Evolutionary conservation across 1,284 basidiomycete genomes (phyloP).

Genomic region (Tilletiaria anomala): DNA sequence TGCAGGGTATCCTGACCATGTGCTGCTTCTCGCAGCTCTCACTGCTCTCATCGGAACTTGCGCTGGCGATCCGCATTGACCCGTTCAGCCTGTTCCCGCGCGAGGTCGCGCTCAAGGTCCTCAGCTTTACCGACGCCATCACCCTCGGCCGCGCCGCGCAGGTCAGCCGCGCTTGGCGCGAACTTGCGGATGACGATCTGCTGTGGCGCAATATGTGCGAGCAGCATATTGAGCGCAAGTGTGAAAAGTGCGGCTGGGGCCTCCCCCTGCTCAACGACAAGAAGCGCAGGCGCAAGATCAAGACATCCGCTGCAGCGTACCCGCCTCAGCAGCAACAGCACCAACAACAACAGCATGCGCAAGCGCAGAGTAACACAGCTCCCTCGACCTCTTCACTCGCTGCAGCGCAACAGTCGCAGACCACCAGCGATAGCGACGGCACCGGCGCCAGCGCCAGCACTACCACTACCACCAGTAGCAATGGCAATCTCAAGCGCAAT

Average conservation of each 20-base stretch:
- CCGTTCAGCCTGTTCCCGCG: slow-evolving; percentile 82
- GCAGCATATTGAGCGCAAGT: slow-evolving; percentile 96
- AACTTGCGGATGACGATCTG: slow-evolving; percentile 84
- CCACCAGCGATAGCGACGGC: no score
- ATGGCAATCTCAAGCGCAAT: slow-evolving; percentile 28
- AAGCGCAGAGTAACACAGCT: no score
- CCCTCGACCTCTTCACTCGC: no score
- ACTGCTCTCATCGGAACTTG: slow-evolving; percentile 78
- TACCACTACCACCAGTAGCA: slow-evolving; percentile 11
- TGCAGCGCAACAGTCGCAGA: no score
- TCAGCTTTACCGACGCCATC: slow-evolving; percentile 84
- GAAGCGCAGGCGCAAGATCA: slow-evolving; percentile 44
- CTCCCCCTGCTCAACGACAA: slow-evolving; percentile 70
- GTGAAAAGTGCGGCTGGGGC: slow-evolving; percentile 94
- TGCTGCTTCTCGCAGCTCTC: slow-evolving; percentile 99
- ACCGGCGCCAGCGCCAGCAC: neutral
- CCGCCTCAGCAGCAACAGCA: no score
- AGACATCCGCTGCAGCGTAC: no score
- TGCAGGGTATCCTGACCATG: slow-evolving; percentile 97
- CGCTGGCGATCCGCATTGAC: slow-evolving; percentile 74
- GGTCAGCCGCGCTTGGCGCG: slow-evolving; percentile 72
- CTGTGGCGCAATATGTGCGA: slow-evolving; percentile 95
- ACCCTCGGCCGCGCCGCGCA: slow-evolving; percentile 91
- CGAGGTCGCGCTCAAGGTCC: slow-evolving; percentile 76
- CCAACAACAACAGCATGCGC: no score